Base-by-base conservation (phyloP, 1,284 basidiomycete species). In the Cryptococcus sp. region DNA sequence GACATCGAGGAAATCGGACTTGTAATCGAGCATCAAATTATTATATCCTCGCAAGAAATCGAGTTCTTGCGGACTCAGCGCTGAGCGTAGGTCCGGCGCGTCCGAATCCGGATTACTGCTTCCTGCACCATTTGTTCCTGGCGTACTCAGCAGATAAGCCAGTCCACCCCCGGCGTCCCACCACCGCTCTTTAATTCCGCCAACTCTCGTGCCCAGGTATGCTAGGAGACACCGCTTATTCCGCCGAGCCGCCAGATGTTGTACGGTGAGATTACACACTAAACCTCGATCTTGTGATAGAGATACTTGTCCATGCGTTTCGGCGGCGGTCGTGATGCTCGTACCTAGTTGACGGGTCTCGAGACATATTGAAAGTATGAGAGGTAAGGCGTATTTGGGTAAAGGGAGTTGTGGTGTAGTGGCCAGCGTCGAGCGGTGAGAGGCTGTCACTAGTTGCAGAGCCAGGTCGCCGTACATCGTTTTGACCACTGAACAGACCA, bases 151-250 rank as follows among this genome's bases (percentile, higher is more conserved):
- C n/a, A 95, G 82, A 61, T 91, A 88, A 0, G 90, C 88, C 2
- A 96, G 79, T 2, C 90, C 88, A n/a, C 91, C 93, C n/a, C 92
- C 93, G 15, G 86, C 85, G n/a, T 85, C 81, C 93, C 94, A 97
- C 78, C 91, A 95, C 78, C 90, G 83, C 68, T 89, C 86, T 64
- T 87, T 85, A 54, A 98, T 84, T 57, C 86, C 86, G 68, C 91
- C 88, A 44, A 92, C 78, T 34, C 95, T 85, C 73, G 91, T 88
- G 29, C 85, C 80, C 74, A 97, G 91, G 79, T 98, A 99, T 1
- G 92, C 92, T 39, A 97, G 84, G 7, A 98, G 82, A 73, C 91
- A 93, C 16, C 95, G 88, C 76, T 96, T 95, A 82, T 97, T 96
- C 63, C 93, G 85, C 46, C 87, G 82, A 61, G 94, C 88, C 25